Base-by-base conservation (phyloP, 78 protist genomes). In the slime mould (Dictyostelium discoideum) region DNA sequence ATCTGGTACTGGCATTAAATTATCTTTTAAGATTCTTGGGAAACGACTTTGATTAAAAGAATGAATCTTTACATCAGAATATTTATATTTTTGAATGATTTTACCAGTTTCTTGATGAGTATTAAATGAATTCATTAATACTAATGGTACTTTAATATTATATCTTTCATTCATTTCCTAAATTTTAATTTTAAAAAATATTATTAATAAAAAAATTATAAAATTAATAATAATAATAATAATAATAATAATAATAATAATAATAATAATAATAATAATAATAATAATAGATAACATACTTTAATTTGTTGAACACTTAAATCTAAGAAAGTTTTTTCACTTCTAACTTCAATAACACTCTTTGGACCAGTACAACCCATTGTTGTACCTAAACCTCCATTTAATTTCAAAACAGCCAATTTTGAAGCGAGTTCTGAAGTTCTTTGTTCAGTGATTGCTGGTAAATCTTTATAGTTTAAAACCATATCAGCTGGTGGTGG, bases 331-430 rank as follows among this genome's bases (percentile, higher is more conserved):
- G 98, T 97, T 80, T 93, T 60, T 24, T 85, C 98, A 72, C 79
- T 89, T 67, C 95, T 87, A 54, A 98, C 99, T 26, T 88, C 97
- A 54, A 99, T 97, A 26, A 85, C 96, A 24, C 97, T 89, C 95
- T 99, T 99, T 54, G 99, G 99, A 24, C 99, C 82, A 26, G 96
- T 90, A 97, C 99, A 98, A 73, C 99, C 99, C 99, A 99, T 99
- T 37, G 99, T 97, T 13, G 99, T 99, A 42, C 97, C 97, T n/a
- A 98, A 98, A n/a, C 99, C 99, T 20, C 99, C 99, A 93, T 99
- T 99, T 77, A 99, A 97, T 93, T 99, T 99, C 20, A 98, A 84
- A 3, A 99, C 99, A 0, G 97, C 99, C 5, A 98, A 96, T 54
- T 85, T 63, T 37, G 72, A 5, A 32, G 98, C 87, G 44, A 98